These are phyloP conservation scores for Oryza officinalis DNA, from an alignment of 176 grass and related monocot genomes.

Conservation along the genomic window DNA sequence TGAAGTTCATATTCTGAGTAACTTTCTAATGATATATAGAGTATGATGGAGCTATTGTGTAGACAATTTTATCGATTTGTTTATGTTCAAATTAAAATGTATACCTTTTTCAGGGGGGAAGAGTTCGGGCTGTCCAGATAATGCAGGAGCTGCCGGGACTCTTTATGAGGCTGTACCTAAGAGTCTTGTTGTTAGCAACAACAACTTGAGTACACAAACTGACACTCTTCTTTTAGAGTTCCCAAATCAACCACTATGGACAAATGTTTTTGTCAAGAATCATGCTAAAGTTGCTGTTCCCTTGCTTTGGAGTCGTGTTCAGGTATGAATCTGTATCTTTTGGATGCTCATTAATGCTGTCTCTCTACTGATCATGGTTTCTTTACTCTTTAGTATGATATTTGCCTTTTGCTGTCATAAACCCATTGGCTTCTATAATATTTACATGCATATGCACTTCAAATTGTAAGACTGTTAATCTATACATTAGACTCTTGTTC, in stretches of 20 bases:
- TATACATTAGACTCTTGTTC: constrained; percentile 6
- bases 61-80: background rate
- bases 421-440: background rate
- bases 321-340: constrained; percentile 55
- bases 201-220: constrained; percentile 95
- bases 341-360: constrained; percentile 7
- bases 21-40: constrained; percentile 21
- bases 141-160: constrained; percentile 95
- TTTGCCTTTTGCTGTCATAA: background rate
- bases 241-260: constrained; percentile 98
- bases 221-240: constrained; percentile 98
- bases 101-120: constrained; percentile 57
- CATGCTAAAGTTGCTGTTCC: constrained; percentile 93
- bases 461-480: constrained; percentile 5
- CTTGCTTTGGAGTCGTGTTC: constrained; percentile 98
- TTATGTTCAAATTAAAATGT: constrained; percentile 19
- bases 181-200: constrained; percentile 89
- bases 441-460: background rate
- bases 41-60: background rate
- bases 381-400: background rate
- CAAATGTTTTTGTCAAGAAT: constrained; percentile 96
- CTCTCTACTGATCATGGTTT: constrained; percentile 15
- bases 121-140: constrained; percentile 92
- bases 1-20: constrained; percentile 22
- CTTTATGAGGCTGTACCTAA: constrained; percentile 98